Evolutionary conservation across 2,329 filamentous ascomycete species (phyloP).

Genomic region (Hymenoscyphus linearis): DNA sequence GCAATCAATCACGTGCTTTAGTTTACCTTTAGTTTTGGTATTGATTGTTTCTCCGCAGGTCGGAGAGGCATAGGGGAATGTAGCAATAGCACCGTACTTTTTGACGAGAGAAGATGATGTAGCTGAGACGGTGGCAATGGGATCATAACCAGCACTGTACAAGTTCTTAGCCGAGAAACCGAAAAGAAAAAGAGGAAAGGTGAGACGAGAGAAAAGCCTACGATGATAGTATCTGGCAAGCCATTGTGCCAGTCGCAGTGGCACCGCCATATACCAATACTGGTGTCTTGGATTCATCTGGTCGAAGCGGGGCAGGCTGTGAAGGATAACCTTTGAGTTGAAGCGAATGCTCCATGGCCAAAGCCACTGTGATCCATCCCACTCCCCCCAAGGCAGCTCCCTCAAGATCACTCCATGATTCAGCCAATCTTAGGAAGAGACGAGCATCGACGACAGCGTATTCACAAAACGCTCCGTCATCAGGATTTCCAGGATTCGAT

Average conservation of each 20-base stretch:
- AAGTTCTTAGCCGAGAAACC: too few species aligned
- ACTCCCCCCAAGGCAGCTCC: background rate
- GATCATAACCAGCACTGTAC: background rate
- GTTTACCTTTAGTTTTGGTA: background rate
- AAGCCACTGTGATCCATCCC: background rate
- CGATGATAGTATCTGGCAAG: background rate
- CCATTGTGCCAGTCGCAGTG: background rate
- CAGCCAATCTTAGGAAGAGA: background rate
- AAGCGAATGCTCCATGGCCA: too few species aligned
- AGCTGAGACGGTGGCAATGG: background rate
- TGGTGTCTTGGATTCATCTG: background rate
- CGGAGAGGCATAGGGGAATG: background rate
- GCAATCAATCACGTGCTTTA: background rate
- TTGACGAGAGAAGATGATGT: background rate
- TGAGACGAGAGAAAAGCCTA: too few species aligned
- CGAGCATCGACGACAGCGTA: background rate
- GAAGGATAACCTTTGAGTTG: background rate
- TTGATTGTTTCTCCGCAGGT: background rate
- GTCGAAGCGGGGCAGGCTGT: background rate
- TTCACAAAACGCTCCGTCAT: background rate
- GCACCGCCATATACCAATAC: background rate
- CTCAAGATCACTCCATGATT: background rate
- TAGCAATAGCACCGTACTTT: background rate
- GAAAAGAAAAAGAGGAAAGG: too few species aligned
- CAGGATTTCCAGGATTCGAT: too few species aligned